phyloP scores from a whole-genome alignment of 768 basidiomycete species.

The Mycena galopus region DNA sequence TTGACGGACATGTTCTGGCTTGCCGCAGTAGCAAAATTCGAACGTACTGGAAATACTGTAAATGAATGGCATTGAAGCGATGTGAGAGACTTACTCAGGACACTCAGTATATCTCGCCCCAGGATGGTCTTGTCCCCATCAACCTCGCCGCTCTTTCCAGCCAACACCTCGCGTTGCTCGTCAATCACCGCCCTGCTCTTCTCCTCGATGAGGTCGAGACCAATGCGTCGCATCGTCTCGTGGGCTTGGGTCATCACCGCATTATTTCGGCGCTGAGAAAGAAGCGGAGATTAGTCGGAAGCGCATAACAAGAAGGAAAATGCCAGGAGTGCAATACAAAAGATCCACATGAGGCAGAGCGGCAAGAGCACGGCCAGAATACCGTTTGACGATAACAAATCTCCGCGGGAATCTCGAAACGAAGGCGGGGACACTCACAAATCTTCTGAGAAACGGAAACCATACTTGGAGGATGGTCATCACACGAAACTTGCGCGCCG shows the following conservation, averaged over 20 bases:
- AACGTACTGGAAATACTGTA: conserved; percentile 61
- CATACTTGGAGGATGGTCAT: conserved; percentile 68
- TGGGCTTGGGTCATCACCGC: conserved; percentile 58
- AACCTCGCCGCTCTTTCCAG: conserved; percentile 36
- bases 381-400: conserved; percentile 17
- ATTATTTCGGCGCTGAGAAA: conserved; percentile 59
- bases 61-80: conserved; percentile 2
- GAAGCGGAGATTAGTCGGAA: conserved; percentile 28
- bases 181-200: conserved; percentile 56
- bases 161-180: conserved; percentile 35
- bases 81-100: conserved; percentile 56
- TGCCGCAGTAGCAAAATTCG: conserved; percentile 62
- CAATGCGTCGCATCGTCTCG: conserved; percentile 65
- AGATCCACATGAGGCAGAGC: conserved; percentile 17
- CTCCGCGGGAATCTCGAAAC: conserved; percentile 22
- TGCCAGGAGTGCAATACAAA: neutral
- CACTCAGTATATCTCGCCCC: conserved; percentile 68
- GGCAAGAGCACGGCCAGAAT: neutral
- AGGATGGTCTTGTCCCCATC: conserved; percentile 49
- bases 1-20: conserved; percentile 62
- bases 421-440: conserved; percentile 55
- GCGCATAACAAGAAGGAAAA: conserved; percentile 1
- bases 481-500: conserved; percentile 64
- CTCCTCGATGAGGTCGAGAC: conserved; percentile 64
- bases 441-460: conserved; percentile 67